Evolutionary conservation across 2,329 filamentous ascomycete species (phyloP), one percentile per base, ranked within the genome.

Genomic region (Colletotrichum euphorbiae): DNA sequence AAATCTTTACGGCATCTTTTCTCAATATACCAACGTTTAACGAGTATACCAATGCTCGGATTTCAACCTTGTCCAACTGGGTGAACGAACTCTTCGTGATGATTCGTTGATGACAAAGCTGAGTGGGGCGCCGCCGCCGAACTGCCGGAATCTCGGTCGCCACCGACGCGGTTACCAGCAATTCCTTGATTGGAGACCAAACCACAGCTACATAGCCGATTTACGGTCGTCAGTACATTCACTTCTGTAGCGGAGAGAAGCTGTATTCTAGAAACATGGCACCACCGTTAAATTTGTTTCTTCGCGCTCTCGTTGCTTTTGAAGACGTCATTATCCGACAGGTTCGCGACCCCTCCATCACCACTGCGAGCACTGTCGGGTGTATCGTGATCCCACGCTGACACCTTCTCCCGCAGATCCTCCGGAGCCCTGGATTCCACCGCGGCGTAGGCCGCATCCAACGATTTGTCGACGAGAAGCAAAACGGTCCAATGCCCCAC

Each of bases 381-480:
- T 24, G 40, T 24, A 24, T 52, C 36, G 24, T 21, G 42, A 42
- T 17, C 9, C 15, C 19, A 21, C 31, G 33, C 46, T 58, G 21
- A 58, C 55, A 13, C 7, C 0, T 4, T 7, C 42, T 11, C 9
- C n/a, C 15, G 9, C 69, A 85, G 82, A 83, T 87, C 62, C 82
- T 88, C 15, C 78, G 80, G 24, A 84, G 80, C 15, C 85, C 84
- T 1, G 77, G 78, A 8, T 88, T 87, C 73, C 85, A 87, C 69
- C 81, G 81, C 69, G 80, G 80, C 3, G 85, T 88, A 43, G 82
- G 83, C 7, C 79, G 81, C n/a, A 83, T 88, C 38, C 85, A 88
- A 67, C 80, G 80, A 13, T 78, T 75, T 3, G 80, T 88, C 42
- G 76, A 88, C 72, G 84, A 87, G 69, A 74, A 77, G 17, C 79